Base-by-base conservation (phyloP, 2,329 filamentous ascomycete genomes). In the Arthrinium phaeospermum region DNA sequence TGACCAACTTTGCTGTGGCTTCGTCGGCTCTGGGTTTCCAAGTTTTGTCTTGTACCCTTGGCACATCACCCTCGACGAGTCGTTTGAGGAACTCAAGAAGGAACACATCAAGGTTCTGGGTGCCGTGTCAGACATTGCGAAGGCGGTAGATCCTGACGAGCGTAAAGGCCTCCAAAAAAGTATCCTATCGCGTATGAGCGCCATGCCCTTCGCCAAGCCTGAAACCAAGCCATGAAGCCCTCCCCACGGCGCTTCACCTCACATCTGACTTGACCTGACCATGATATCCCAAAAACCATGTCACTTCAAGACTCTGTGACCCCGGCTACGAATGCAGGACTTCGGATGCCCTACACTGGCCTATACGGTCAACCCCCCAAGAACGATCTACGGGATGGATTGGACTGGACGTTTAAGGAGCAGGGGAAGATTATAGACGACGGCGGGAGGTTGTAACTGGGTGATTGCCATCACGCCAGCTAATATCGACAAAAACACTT, bases 21-120 rank as follows among this genome's bases (percentile, higher is more conserved):
- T 87, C 86, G 44, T 91, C 90, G 4, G 91, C 91, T 0, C 85
- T 93, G 46, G 85, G 84, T 47, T 93, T 93, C 80, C 91, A 93
- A 81, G 89, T 92, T 91, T 90, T 76, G 91, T 93, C 51, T 84
- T 93, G 14, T 93, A 93, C 80, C 91, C 91, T 1, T 93, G 91
- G 91, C 91, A 93, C 80, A 87, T 91, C 77, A 84, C 91, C 78
- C 83, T 93, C 8, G 89, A 92, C 74, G 85, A 87, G 27, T 88
- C 89, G 73, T 92, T 93, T 77, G 84, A 89, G 71, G 82, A 85
- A 14, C 81, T 92, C 34, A 90, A 89, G 78, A 85, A 84, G 72
- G 90, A 92, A 75, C 89, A 92, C 75, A 75, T 86, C 22, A 80
- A 81, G 70, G 84, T 86, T 41, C 79, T 85, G 70, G 76, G 79